Percentiles rank a stretch among this genome's conserved stretches.
Evolutionary conservation across 306 rosid species (phyloP).

Genomic region (Urtica urens): DNA sequence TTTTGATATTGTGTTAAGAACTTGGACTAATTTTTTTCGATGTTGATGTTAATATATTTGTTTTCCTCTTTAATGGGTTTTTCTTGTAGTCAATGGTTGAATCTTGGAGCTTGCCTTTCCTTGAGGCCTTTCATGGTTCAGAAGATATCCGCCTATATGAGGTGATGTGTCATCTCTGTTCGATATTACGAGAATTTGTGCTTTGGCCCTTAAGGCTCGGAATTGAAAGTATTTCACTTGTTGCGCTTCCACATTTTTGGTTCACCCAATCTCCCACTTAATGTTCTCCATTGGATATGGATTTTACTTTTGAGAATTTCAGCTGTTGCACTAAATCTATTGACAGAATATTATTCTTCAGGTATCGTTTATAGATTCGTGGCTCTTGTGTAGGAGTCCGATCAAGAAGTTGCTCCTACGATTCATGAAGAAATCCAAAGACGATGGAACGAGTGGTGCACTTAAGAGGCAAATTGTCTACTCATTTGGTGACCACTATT

Average conservation of each 20-base stretch:
- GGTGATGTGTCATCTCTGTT: conserved; percentile 25
- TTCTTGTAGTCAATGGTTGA: conserved; percentile 67
- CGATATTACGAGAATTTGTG: no score
- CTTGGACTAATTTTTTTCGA: conserved; percentile 17
- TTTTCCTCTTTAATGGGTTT: conserved; percentile 24
- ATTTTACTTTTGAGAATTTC: neutral
- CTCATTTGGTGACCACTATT: conserved; percentile 89
- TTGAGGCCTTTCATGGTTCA: conserved; percentile 41
- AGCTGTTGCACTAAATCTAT: neutral
- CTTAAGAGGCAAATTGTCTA: conserved; percentile 45
- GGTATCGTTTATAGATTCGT: conserved; percentile 76
- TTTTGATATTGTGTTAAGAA: no score
- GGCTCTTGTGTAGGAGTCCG: conserved; percentile 47
- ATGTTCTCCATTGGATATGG: neutral
- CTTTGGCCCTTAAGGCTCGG: no score
- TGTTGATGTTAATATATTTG: conserved; percentile 10
- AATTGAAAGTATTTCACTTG: no score
- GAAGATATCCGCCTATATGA: conserved; percentile 41
- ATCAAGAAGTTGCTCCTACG: conserved; percentile 55
- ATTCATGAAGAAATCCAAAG: conserved; percentile 52
- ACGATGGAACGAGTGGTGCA: conserved; percentile 23
- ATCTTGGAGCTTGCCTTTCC: conserved; percentile 71
- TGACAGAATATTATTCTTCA: conserved; percentile 15
- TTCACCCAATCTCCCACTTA: no score
- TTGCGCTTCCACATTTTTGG: no score